phyloP scores from a whole-genome alignment of 2,329 filamentous ascomycete genomes.

The Fusarium drepaniforme region DNA sequence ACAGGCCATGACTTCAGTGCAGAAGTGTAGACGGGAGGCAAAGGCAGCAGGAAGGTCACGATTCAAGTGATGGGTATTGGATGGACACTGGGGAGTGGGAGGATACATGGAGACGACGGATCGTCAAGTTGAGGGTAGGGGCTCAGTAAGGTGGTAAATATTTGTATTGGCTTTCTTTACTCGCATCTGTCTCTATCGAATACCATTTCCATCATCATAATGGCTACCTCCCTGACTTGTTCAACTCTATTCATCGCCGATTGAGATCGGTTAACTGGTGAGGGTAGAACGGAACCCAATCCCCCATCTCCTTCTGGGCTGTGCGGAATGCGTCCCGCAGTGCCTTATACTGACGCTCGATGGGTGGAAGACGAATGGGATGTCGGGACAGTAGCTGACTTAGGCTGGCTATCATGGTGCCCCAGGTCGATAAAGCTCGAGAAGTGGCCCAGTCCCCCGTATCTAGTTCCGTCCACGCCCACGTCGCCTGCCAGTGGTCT shows the following conservation, averaged over 20 bases:
- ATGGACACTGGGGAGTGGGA: neutral
- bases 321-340: neutral
- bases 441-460: neutral
- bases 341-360: neutral
- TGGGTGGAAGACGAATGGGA: neutral
- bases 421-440: neutral
- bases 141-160: neutral
- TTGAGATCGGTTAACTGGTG: neutral
- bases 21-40: neutral
- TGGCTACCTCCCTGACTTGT: no score
- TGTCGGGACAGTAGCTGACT: neutral
- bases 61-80: neutral
- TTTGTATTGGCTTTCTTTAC: neutral
- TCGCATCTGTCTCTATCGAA: neutral
- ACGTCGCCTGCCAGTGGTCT: neutral
- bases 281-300: neutral
- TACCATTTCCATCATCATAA: no score
- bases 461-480: neutral
- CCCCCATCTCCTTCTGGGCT: neutral
- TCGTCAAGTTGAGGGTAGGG: neutral
- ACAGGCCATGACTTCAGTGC: neutral
- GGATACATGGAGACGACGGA: neutral
- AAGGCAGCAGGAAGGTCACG: neutral
- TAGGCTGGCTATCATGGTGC: neutral
- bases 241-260: no score